Evolutionary conservation across 176 grass and related monocot species (phyloP), one percentile per base, ranked within the genome.

Genomic region (Tillandsia leiboldiana): DNA sequence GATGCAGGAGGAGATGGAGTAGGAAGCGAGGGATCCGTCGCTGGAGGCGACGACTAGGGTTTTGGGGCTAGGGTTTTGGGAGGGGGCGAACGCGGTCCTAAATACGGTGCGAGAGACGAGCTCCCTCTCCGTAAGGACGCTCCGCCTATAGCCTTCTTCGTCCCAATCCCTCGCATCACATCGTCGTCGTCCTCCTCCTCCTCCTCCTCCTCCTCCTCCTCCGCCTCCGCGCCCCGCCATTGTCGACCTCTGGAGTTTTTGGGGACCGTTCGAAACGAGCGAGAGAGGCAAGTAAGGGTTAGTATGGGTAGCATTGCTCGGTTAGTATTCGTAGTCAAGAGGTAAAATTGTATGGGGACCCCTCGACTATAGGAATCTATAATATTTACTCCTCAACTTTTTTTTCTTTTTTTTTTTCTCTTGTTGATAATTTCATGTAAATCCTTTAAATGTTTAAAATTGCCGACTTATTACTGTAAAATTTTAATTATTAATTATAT

Each of bases 101-200:
- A 96, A 96, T 69, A 90, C 83, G 79, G 86, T 92, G 54, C 81
- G 86, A 65, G 74, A 88, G 23, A 72, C 77, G 56, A 90, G 73
- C 23, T 80, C 82, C 24, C 89, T 75, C 15, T 82, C 78, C 24
- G 68, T 68, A 12, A 97, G 86, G 26, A 92, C 82, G n/a, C 81
- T 81, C 0, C 77, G 79, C 79, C 93, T 74, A 74, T 92, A 97
- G 56, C 75, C 22, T 26, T 69, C 75, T 69, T 77, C 75, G 75
- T 77, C 53, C 75, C 75, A 69, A 50, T 28, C 28, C 52, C 75
- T 68, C 10, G 75, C 75, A 27, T 77, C 75, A 20, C 65, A 20
- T n/a, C 50, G 26, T 48, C 51, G 6, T 26, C 17, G 29, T 2
- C 65, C 17, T 3, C 75, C 61, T 15, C 11, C 49, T 10, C 2